Base-by-base conservation (phyloP, 352 stramenopile genomes). In the Phytophthora syringae region DNA sequence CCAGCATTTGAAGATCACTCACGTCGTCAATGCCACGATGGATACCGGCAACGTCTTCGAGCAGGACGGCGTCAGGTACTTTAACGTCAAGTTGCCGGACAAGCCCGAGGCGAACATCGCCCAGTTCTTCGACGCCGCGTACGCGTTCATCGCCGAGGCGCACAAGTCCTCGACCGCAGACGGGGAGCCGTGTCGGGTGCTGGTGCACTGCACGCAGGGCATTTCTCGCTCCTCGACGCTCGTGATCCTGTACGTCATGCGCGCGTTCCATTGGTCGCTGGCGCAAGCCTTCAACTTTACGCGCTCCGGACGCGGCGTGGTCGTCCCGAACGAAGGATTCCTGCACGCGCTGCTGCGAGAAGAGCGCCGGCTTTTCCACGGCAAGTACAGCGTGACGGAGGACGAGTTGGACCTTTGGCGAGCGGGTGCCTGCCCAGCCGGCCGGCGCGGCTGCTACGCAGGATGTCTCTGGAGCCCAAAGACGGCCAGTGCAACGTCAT, bases 201-300 rank as follows among this genome's bases (percentile, higher is more conserved):
- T 92, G 24, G 84, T 92, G 51, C 84, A 91, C 53, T 91, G 81
- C 57, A 90, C 82, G 18, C 81, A 93, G 16, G 84, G 84, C 49
- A 88, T 90, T 43, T 92, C 84, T 15, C 76, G 84, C 5, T 93
- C 80, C 0, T 76, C 80, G 44, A 93, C 79, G 36, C 77, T 93
- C 16, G 82, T 88, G 50, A 67, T 91, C 70, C 73, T 88, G 57
- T 90, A 86, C 52, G 58, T 93, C 24, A 90, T 93, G 81, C 82
- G 81, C 34, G 59, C 74, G 13, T 66, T 82, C 27, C 39, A 65
- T 22, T 82, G 73, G 76, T 88, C 84, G 28, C 69, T 92, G 34
- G 78, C 85, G 11, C 65, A 76, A n/a, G 81, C 81, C 21, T 90
- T 85, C 71, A 89, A 90, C 60, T 76, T 80, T 28, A 70, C 70